Percentiles rank a stretch among this genome's conserved stretches.
These are phyloP conservation scores for Cercospora beticola DNA, from an alignment of 2,329 filamentous ascomycete genomes.

Conservation along the genomic window DNA sequence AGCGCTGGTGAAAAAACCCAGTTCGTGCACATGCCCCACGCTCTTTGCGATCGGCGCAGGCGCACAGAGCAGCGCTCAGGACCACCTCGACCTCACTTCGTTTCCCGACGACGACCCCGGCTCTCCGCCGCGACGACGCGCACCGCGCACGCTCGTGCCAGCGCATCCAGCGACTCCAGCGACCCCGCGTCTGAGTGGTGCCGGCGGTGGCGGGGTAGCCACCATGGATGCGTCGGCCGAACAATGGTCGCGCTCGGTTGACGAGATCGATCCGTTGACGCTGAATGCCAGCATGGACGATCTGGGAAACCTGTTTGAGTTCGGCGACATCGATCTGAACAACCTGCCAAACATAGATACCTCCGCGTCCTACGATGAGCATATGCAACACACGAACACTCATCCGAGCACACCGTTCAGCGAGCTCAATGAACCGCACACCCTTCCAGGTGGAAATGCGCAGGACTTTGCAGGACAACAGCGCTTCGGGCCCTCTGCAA, in stretches of 20 bases:
- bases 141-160: background rate
- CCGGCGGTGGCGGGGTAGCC: background rate
- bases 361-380: constrained; percentile 27
- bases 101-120: background rate
- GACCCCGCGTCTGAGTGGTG: background rate
- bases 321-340: constrained; percentile 39
- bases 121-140: background rate
- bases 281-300: constrained; percentile 41
- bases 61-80: background rate
- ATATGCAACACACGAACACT: constrained; percentile 28
- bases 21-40: background rate
- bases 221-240: constrained; percentile 32
- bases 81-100: background rate
- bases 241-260: constrained; percentile 42
- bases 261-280: constrained; percentile 39
- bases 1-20: background rate
- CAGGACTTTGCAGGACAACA: constrained; percentile 37
- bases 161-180: background rate
- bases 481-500: constrained; percentile 28
- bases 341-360: constrained; percentile 28
- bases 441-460: constrained; percentile 25
- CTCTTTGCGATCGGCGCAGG: background rate
- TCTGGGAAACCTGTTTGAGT: constrained; percentile 47
- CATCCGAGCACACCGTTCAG: constrained; percentile 35
- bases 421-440: constrained; percentile 30